Percentiles rank a stretch among this genome's conserved stretches.
Conservation (phyloP, 2,329 filamentous ascomycete species). For the Calonectria leucothoes region DNA sequence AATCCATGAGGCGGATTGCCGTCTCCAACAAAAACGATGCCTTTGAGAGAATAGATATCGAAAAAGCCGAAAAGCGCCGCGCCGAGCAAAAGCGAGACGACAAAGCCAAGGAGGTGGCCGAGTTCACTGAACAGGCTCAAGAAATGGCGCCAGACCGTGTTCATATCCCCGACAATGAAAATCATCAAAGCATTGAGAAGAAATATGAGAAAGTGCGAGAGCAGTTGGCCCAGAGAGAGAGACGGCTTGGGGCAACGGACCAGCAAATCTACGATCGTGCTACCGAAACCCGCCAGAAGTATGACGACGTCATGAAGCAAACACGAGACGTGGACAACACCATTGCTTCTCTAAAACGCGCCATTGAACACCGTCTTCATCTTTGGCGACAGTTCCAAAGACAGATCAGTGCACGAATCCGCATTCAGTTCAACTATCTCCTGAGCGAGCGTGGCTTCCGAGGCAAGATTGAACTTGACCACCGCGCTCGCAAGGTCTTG, state of each 20-base stretch:
- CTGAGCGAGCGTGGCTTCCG: slow-evolving; percentile 91
- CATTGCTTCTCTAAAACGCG: slow-evolving; percentile 61
- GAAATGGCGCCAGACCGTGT: slow-evolving; percentile 67
- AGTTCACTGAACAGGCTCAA: slow-evolving; percentile 67
- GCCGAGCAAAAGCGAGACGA: slow-evolving; percentile 61
- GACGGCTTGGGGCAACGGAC: slow-evolving; percentile 71
- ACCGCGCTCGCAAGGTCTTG: slow-evolving; percentile 78
- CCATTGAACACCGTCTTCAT: slow-evolving; percentile 75
- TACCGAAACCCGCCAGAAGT: slow-evolving; percentile 53
- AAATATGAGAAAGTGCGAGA: slow-evolving; percentile 66
- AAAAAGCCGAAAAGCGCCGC: slow-evolving; percentile 56
- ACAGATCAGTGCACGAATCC: slow-evolving; percentile 86
- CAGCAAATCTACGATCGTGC: slow-evolving; percentile 70
- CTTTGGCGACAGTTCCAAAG: slow-evolving; percentile 87
- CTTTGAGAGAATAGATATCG: slow-evolving; percentile 61
- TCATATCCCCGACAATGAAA: slow-evolving; percentile 73
- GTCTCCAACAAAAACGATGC: slow-evolving; percentile 73
- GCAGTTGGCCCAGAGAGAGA: slow-evolving; percentile 69
- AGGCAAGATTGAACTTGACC: slow-evolving; percentile 83
- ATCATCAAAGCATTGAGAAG: slow-evolving; percentile 63
- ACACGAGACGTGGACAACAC: slow-evolving; percentile 55
- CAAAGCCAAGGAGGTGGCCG: slow-evolving; percentile 60
- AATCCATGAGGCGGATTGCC: slow-evolving; percentile 62
- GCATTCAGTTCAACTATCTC: slow-evolving; percentile 88
- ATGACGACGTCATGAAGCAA: slow-evolving; percentile 56